Conservation (phyloP, 129 eudicot genomes). For the Tanacetum coccineum region DNA sequence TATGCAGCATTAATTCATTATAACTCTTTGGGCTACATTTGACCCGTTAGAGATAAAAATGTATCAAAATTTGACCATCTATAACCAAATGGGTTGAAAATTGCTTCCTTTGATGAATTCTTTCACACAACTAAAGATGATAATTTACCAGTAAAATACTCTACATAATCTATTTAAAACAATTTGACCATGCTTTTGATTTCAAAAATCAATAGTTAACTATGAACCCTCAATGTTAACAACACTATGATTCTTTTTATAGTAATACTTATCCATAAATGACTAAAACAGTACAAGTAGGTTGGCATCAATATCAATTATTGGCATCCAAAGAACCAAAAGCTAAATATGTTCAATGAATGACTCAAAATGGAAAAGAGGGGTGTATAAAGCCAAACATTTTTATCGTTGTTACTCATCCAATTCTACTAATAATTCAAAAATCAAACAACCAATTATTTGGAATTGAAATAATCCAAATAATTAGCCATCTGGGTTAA, state of each 20-base stretch:
- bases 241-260: neutral
- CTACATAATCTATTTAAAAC: too few species aligned
- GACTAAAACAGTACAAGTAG: neutral
- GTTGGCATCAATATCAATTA: constrained; percentile 2
- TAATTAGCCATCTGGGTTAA: neutral
- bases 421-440: constrained; percentile 4
- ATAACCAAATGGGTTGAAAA: too few species aligned
- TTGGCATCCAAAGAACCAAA: neutral
- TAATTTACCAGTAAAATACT: too few species aligned
- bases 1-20: too few species aligned
- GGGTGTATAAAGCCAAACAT: neutral
- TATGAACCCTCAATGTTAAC: neutral
- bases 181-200: neutral
- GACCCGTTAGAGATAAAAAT: too few species aligned
- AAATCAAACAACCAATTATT: constrained; percentile 15
- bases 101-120: too few species aligned
- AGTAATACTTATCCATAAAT: neutral
- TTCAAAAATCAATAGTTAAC: too few species aligned
- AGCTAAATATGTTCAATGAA: neutral
- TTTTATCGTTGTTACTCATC: neutral
- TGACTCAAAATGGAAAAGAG: neutral
- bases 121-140: too few species aligned
- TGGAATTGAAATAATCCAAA: neutral
- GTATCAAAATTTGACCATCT: too few species aligned
- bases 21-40: too few species aligned